Evolutionary conservation across 371 early-diverging fungal species (phyloP), one percentile per base, ranked within the genome.

Genomic region (Rhizopus delemar): DNA sequence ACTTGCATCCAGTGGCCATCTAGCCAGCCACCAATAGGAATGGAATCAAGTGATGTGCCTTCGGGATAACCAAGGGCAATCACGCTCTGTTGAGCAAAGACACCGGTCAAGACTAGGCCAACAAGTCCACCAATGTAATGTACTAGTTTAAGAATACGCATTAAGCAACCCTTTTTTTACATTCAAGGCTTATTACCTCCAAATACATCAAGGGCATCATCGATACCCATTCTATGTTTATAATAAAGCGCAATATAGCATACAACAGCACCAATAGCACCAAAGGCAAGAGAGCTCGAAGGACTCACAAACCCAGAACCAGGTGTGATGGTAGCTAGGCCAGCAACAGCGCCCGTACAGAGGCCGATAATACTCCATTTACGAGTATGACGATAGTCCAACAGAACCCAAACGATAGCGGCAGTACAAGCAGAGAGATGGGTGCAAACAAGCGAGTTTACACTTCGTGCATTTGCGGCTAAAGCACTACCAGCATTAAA

Each of bases 331-430:
- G 84, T 87, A 9, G 90, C 93, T 41, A 93, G 75, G 13, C 90
- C 94, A n/a, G 88, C 87, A 6, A 92, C 87, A 2, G 88, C 93
- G 33, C 94, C 94, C 5, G 89, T 86, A 77, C 93, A 93, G 61
- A 90, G 85, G 16, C 92, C 93, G 22, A 94, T 83, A 53, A 87
- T 84, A 5, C 92, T 87, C 63, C 88, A 75, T 73, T 88, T 88
- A 57, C 77, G 75, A 36, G 80, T 71, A 60, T 77, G 71, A 34
- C 82, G 75, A 66, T 86, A 91, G 48, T 92, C 92, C 60, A 85
- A 65, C 36, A 86, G 57, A 16, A 89, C 78, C 91, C 91, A 93
- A 35, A 88, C 73, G 43, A 91, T 39, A 9, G 86, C 87, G 8
- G 86, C 93, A 7, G 83, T 68, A 46, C 86, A 85, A 32, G 87